Percentiles rank a stretch among this genome's conserved stretches.
These are phyloP conservation scores for Alloteropsis semialata DNA, from an alignment of 176 grass and related monocot species.

Conservation along the genomic window DNA sequence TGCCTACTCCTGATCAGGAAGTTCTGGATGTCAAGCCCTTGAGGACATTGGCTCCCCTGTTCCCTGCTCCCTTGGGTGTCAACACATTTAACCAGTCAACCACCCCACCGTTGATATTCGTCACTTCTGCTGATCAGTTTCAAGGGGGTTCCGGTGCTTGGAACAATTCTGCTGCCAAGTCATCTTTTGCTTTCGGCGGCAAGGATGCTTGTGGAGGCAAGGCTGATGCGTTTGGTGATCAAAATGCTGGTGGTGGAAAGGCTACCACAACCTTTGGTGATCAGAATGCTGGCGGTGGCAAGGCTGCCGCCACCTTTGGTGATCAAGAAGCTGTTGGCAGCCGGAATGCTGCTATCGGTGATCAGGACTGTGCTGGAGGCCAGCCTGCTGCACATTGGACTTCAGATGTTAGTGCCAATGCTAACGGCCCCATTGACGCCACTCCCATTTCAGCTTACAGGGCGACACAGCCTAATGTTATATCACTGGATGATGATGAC, in stretches of 20 bases:
- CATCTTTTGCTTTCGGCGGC: not conserved
- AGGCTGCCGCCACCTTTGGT: conserved; percentile 6
- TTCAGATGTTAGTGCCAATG: not conserved
- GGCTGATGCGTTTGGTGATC: not conserved
- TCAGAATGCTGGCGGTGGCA: too few species aligned
- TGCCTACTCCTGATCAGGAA: conserved; percentile 46
- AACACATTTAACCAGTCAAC: conserved; percentile 46
- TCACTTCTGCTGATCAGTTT: conserved; percentile 49
- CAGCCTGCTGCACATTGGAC: conserved; percentile 27
- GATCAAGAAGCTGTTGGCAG: not conserved
- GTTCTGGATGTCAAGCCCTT: conserved; percentile 72
- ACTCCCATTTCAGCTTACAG: conserved; percentile 50
- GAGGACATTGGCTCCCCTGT: conserved; percentile 75
- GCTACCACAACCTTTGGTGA: too few species aligned
- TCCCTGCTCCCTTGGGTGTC: conserved; percentile 67
- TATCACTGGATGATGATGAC: too few species aligned
- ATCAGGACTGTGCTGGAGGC: not conserved
- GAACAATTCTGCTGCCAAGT: conserved; percentile 1
- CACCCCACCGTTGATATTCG: conserved; percentile 51
- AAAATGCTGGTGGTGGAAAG: not conserved
- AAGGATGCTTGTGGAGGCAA: not conserved
- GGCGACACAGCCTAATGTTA: not conserved
- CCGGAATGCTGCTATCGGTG: not conserved
- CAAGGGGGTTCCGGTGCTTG: conserved; percentile 2
- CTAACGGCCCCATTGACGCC: conserved; percentile 43